A percentile compares a stretch with the other conserved stretches of the same genome.
These are phyloP conservation scores for Scheffersomyces lignicola DNA, from an alignment of 1,139 yeast genomes.

Conservation along the genomic window DNA sequence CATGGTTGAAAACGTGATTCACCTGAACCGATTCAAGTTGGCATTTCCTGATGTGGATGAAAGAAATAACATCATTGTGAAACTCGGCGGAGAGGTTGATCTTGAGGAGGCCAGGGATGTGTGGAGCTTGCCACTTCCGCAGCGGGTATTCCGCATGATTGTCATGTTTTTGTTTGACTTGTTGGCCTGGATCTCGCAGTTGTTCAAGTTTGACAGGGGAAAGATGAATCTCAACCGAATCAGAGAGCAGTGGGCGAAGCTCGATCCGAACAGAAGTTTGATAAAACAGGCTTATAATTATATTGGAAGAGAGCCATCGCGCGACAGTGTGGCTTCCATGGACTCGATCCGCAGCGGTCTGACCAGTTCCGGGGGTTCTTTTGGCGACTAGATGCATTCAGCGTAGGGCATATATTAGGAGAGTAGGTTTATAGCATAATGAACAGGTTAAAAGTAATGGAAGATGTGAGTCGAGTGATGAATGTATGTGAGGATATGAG, in stretches of 20 bases:
- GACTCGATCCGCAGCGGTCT: slow-evolving; percentile 2
- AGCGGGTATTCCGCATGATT: slow-evolving; percentile 22
- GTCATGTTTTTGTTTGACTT: slow-evolving; percentile 33
- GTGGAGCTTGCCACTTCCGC: slow-evolving; percentile 4
- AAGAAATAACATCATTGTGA: slow-evolving; percentile 25
- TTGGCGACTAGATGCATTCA: not conserved
- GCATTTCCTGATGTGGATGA: slow-evolving; percentile 33
- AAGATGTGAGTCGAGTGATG: too few relatives aligned
- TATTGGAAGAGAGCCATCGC: slow-evolving; percentile 32
- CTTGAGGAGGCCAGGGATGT: slow-evolving; percentile 9
- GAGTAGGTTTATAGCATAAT: too few relatives aligned
- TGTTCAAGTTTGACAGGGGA: slow-evolving; percentile 37
- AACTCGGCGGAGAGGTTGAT: slow-evolving; percentile 23
- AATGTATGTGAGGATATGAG: too few relatives aligned
- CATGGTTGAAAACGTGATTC: slow-evolving; percentile 38
- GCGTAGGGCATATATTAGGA: too few relatives aligned
- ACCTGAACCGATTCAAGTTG: slow-evolving; percentile 32
- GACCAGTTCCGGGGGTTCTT: not conserved
- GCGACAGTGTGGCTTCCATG: slow-evolving; percentile 10
- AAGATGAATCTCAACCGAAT: slow-evolving; percentile 49
- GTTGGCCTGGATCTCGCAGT: slow-evolving; percentile 28
- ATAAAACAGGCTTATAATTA: slow-evolving; percentile 39
- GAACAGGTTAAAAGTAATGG: too few relatives aligned
- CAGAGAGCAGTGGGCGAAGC: slow-evolving; percentile 40
- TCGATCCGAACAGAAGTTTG: slow-evolving; percentile 46